Base-by-base conservation (phyloP, 371 early-diverging fungal species). In the Catenaria anguillulae region DNA sequence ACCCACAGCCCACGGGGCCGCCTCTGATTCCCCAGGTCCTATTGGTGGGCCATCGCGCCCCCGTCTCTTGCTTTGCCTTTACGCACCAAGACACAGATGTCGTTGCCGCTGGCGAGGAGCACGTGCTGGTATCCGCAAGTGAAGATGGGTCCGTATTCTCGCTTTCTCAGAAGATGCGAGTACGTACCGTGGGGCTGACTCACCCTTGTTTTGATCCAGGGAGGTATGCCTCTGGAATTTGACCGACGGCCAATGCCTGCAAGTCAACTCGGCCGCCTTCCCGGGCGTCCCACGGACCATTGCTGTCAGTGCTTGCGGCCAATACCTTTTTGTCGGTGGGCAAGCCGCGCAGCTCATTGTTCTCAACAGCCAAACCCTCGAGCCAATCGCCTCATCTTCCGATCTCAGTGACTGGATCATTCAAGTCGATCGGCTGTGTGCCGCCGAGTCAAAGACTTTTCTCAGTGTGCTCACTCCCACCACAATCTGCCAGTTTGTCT, bases 211-310 rank as follows among this genome's bases (percentile, higher is more conserved):
- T n/a, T n/a, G n/a, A n/a, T n/a, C n/a, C n/a, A 46, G 46, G 1
- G 10, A 29, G 13, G 4, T 50, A 8, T 24, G 29, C 3, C 15
- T 50, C 4, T 50, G 52, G 52, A 29, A 50, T 31, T 23, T 50
- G 52, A 50, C 21, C 52, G 52, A 50, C 52, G 52, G 52, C 52
- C 52, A 50, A 15, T 50, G 52, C 52, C 10, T 29, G 52, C 26
- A 50, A 3, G 31, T 29, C 15, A 29, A 26, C 10, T 24, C 31
- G 52, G 29, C 8, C 8, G 52, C 29, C 8, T 50, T 50, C 29
- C 52, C 52, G 6, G 52, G 52, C 52, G 29, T 29, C 15, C 52
- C 52, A 12, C 52, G 52, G 13, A 6, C 52, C 8, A 26, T 50
- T 12, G 8, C 52, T 23, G 26, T 29, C 21, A 29, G 29, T 31